These are phyloP conservation scores for Kockovaella imperatae DNA, from an alignment of 768 basidiomycete genomes.

Conservation along the genomic window DNA sequence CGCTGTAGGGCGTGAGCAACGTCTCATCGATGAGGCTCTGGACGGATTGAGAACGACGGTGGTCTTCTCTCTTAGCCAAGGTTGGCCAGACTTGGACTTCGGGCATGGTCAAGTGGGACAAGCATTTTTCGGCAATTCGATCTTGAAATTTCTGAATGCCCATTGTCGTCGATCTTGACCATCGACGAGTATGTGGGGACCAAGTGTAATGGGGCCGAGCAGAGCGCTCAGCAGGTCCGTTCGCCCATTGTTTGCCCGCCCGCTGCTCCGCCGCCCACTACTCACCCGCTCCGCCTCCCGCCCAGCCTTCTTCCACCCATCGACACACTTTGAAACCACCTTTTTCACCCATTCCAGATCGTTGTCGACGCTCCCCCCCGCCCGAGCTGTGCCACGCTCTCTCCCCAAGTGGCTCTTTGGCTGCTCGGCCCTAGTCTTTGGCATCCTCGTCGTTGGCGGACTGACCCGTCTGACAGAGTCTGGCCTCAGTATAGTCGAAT, in stretches of 20 bases:
- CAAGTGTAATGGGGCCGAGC: no score
- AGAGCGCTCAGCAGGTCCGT: no score
- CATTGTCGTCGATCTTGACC: no score
- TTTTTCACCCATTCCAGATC: neutral
- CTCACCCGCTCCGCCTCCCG: no score
- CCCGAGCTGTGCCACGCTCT: constrained; percentile 21
- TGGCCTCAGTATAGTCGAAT: constrained; percentile 95
- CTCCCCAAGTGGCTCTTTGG: constrained; percentile 75
- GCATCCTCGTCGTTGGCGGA: constrained; percentile 89
- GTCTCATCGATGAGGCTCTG: neutral
- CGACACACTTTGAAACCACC: constrained; percentile 4
- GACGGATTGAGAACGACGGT: no score
- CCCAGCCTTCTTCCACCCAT: constrained; percentile 10
- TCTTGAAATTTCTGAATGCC: no score
- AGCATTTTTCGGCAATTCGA: no score
- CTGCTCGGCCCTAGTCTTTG: constrained; percentile 78
- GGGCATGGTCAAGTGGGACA: no score
- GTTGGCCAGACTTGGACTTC: neutral
- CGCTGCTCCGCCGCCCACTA: no score
- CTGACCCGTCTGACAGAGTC: constrained; percentile 95
- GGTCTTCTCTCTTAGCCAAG: neutral
- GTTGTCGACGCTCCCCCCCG: neutral
- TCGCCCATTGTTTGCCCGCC: no score
- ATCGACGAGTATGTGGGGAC: no score
- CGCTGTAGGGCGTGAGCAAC: neutral